phyloP scores from a whole-genome alignment of 2,329 filamentous ascomycete genomes.

The Torrubiella hemipterigena region DNA sequence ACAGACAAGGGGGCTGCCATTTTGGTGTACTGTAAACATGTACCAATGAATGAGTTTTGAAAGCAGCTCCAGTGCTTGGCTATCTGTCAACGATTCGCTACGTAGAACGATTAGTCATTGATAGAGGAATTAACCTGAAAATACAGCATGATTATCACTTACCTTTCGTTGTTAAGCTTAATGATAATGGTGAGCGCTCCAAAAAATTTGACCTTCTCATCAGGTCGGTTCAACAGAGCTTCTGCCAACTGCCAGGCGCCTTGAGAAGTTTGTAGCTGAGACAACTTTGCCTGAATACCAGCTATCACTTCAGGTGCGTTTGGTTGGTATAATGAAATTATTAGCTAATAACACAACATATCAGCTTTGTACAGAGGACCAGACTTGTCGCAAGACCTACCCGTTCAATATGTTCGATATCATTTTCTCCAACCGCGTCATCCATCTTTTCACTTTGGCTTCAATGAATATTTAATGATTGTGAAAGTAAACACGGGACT shows the following conservation, averaged over 20 bases:
- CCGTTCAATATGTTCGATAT: slow-evolving; percentile 5
- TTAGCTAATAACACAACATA: too few species aligned
- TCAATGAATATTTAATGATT: too few species aligned
- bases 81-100: slow-evolving; percentile 39
- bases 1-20: slow-evolving; percentile 47
- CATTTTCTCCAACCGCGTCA: too few species aligned
- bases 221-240: slow-evolving; percentile 54
- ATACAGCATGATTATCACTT: slow-evolving; percentile 13
- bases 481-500: too few species aligned
- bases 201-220: slow-evolving; percentile 78
- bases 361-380: too few species aligned
- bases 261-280: slow-evolving; percentile 64
- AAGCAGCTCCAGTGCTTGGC: slow-evolving; percentile 47
- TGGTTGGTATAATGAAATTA: slow-evolving; percentile 41
- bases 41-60: slow-evolving; percentile 52
- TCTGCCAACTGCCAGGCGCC: slow-evolving; percentile 82
- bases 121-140: not conserved
- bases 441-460: too few species aligned
- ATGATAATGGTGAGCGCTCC: slow-evolving; percentile 86
- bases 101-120: slow-evolving; percentile 3
- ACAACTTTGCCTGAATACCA: slow-evolving; percentile 58
- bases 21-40: slow-evolving; percentile 37
- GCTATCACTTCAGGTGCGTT: slow-evolving; percentile 34
- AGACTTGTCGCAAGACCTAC: not conserved
- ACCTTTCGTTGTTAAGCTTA: slow-evolving; percentile 89